A percentile compares a stretch with the other conserved stretches of the same genome.
Conservation (phyloP, 2,329 filamentous ascomycete genomes). For the Epichloe amarillans region DNA sequence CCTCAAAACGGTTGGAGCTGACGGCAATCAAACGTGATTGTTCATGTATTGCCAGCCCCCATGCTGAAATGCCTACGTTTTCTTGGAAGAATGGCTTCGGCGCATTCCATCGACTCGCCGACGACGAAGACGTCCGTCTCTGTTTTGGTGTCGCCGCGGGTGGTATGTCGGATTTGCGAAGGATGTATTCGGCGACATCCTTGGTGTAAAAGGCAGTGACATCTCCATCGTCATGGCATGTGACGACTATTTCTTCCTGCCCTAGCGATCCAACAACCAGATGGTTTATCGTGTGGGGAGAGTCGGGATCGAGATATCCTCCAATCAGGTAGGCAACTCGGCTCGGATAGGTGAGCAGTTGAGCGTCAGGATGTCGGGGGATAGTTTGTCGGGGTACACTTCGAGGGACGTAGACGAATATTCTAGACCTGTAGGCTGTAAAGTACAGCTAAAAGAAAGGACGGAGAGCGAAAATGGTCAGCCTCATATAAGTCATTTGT, state of each 20-base stretch:
- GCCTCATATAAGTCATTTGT: background rate
- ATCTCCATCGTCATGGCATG: slow-evolving; percentile 63
- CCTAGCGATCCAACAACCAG: slow-evolving; percentile 58
- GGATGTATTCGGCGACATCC: slow-evolving; percentile 32
- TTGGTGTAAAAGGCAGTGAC: slow-evolving; percentile 56
- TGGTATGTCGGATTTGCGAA: slow-evolving; percentile 8
- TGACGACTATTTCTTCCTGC: slow-evolving; percentile 52
- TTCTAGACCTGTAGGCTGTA: slow-evolving; percentile 40
- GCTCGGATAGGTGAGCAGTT: slow-evolving; percentile 32
- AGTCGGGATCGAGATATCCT: slow-evolving; percentile 38
- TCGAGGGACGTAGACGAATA: slow-evolving; percentile 43
- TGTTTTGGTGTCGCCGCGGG: slow-evolving; percentile 4
- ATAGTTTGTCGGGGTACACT: slow-evolving; percentile 34
- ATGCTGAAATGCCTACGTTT: slow-evolving; percentile 68
- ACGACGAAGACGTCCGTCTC: too few relatives aligned
- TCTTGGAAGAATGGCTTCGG: slow-evolving; percentile 52
- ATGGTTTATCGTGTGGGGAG: slow-evolving; percentile 54
- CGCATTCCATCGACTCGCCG: slow-evolving; percentile 1
- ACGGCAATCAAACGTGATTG: slow-evolving; percentile 76
- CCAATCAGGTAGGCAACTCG: slow-evolving; percentile 25
- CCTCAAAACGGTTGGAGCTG: slow-evolving; percentile 55
- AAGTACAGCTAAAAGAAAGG: slow-evolving; percentile 40
- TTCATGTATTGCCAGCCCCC: slow-evolving; percentile 76
- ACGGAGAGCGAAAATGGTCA: background rate
- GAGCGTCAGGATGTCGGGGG: slow-evolving; percentile 32